phyloP scores from a whole-genome alignment of 1,139 yeast genomes.

The Candida glucosophila region DNA sequence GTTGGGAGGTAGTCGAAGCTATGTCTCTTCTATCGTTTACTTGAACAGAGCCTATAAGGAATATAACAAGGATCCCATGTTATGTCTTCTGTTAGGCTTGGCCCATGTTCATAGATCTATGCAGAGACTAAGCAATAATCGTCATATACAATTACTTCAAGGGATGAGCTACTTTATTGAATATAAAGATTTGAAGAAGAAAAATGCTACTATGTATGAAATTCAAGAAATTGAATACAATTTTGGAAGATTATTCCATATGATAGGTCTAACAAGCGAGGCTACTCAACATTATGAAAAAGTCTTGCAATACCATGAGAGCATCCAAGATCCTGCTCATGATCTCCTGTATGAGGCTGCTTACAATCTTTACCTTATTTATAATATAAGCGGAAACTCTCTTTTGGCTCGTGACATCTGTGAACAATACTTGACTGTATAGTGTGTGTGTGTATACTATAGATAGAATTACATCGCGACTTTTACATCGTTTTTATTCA shows the following conservation, averaged over 20 bases:
- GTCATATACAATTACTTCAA: constrained; percentile 82
- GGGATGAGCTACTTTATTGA: constrained; percentile 74
- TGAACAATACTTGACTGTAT: constrained; percentile 48
- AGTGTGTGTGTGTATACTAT: constrained; percentile 1
- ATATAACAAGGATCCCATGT: constrained; percentile 67
- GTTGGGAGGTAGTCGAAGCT: constrained; percentile 75
- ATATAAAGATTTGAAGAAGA: constrained; percentile 45
- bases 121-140: constrained; percentile 78
- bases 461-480: neutral
- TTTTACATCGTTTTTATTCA: neutral
- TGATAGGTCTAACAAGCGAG: constrained; percentile 63
- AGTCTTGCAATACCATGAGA: constrained; percentile 38
- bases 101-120: constrained; percentile 87
- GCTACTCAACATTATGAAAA: constrained; percentile 68
- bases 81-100: constrained; percentile 66
- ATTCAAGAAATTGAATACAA: constrained; percentile 77
- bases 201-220: constrained; percentile 40
- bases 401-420: constrained; percentile 53
- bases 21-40: constrained; percentile 68
- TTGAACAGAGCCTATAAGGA: constrained; percentile 53
- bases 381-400: constrained; percentile 67
- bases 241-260: constrained; percentile 77
- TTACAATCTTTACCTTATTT: constrained; percentile 70
- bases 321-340: constrained; percentile 24
- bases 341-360: constrained; percentile 75